These are phyloP conservation scores for Schwanniomyces pseudopolymorphus DNA, from an alignment of 805 yeast genomes.

Conservation along the genomic window DNA sequence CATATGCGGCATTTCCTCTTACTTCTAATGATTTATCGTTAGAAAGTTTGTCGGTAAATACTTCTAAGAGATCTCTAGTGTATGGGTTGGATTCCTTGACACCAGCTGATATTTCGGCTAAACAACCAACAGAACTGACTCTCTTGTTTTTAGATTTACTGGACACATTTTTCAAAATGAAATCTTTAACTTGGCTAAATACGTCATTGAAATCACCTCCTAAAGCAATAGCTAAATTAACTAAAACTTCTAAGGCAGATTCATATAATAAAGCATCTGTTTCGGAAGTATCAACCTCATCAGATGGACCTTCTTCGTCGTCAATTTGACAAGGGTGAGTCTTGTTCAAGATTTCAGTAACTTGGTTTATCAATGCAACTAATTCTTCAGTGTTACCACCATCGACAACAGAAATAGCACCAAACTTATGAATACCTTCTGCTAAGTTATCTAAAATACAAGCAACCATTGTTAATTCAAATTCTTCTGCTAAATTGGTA, in stretches of 20 bases:
- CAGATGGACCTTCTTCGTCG: slow-evolving; percentile 64
- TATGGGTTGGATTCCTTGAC: slow-evolving; percentile 66
- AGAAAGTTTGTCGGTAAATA: slow-evolving; percentile 66
- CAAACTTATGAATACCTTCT: slow-evolving; percentile 67
- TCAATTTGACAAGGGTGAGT: slow-evolving; percentile 82
- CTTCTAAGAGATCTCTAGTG: slow-evolving; percentile 66
- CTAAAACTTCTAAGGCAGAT: slow-evolving; percentile 81
- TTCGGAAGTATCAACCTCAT: slow-evolving; percentile 49
- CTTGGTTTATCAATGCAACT: slow-evolving; percentile 67
- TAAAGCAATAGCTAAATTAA: slow-evolving; percentile 71
- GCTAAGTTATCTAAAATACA: slow-evolving; percentile 72
- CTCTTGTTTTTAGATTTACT: slow-evolving; percentile 70
- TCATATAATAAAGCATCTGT: slow-evolving; percentile 71
- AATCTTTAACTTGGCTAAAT: slow-evolving; percentile 69
- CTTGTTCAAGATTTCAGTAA: slow-evolving; percentile 73
- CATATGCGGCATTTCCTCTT: slow-evolving; percentile 93
- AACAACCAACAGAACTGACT: slow-evolving; percentile 80
- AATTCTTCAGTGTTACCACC: slow-evolving; percentile 51
- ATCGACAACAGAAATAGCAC: slow-evolving; percentile 70
- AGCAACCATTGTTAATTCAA: slow-evolving; percentile 78
- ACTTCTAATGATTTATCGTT: slow-evolving; percentile 82
- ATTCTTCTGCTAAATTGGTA: slow-evolving; percentile 69
- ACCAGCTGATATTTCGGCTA: slow-evolving; percentile 85
- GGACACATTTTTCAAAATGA: slow-evolving; percentile 54
- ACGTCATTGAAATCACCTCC: slow-evolving; percentile 75